These are phyloP conservation scores for Daldinia bambusicola DNA, from an alignment of 495 filamentous ascomycete genomes.

Conservation along the genomic window DNA sequence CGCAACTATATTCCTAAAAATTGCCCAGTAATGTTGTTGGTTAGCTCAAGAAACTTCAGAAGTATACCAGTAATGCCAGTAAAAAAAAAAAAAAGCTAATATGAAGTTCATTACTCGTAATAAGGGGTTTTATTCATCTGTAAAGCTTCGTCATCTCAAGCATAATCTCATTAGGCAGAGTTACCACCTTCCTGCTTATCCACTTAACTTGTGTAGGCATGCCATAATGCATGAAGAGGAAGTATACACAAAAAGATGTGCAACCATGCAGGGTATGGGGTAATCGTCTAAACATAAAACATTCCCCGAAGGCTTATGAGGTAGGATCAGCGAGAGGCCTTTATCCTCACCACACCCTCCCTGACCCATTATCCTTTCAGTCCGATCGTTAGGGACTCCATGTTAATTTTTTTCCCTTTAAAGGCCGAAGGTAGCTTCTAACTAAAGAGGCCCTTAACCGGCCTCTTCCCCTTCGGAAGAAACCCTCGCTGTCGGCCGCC, in stretches of 20 bases:
- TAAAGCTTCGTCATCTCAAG: not conserved
- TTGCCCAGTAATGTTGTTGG: not conserved
- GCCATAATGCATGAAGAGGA: not conserved
- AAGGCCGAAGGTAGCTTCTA: not conserved
- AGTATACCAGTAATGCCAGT: not conserved
- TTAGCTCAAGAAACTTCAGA: not conserved
- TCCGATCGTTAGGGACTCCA: not conserved
- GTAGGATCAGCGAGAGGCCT: not conserved
- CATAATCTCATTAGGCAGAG: not conserved
- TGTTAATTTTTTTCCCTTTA: not conserved
- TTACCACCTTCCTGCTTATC: not conserved
- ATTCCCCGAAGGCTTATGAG: not conserved
- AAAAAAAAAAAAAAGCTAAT: not conserved
- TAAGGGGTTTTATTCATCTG: not conserved
- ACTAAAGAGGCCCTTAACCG: slow-evolving; percentile 7
- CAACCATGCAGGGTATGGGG: not conserved
- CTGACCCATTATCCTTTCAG: too few relatives aligned
- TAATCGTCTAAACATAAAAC: slow-evolving; percentile 3
- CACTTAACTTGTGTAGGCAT: not conserved
- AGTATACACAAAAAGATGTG: not conserved
- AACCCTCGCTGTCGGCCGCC: slow-evolving; percentile 8
- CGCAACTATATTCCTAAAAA: not conserved
- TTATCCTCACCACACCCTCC: not conserved
- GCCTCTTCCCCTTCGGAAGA: slow-evolving; percentile 9
- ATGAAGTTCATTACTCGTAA: not conserved